phyloP scores from a whole-genome alignment of 352 stramenopile genomes.

The Elongisporangium prolatum region DNA sequence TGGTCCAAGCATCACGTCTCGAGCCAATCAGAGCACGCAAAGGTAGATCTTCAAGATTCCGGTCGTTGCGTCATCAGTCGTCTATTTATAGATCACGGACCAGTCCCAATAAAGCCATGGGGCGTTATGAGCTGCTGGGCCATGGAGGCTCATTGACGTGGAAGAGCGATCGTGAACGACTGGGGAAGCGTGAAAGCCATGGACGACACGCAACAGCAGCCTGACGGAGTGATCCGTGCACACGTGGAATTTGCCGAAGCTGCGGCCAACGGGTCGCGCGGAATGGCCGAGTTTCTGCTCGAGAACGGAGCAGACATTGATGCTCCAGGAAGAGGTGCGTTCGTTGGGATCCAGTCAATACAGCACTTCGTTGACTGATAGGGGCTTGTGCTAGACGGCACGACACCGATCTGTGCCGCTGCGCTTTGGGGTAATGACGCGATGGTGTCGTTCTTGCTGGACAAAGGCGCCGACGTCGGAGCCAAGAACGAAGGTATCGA shows the following conservation, averaged over 20 bases:
- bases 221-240: constrained; percentile 47
- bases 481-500: constrained; percentile 52
- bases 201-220: constrained; percentile 21
- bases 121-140: constrained; percentile 19
- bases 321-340: constrained; percentile 38
- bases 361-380: constrained; percentile 1
- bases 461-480: constrained; percentile 42
- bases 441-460: constrained; percentile 59
- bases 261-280: constrained; percentile 50
- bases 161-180: constrained; percentile 10
- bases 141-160: constrained; percentile 18
- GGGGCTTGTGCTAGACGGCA: constrained; percentile 35
- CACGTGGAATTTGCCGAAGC: constrained; percentile 64
- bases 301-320: constrained; percentile 48
- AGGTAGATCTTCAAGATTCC: background rate
- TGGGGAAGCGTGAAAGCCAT: constrained; percentile 16
- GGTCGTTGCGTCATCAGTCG: background rate
- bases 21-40: constrained; percentile 15
- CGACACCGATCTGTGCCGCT: constrained; percentile 52
- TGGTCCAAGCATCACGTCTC: constrained; percentile 14
- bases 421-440: constrained; percentile 58
- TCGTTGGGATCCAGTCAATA: too few species aligned
- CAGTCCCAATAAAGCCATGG: background rate
- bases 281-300: constrained; percentile 64
- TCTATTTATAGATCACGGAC: background rate